phyloP scores from a whole-genome alignment of 495 filamentous ascomycete genomes.

The Aspergillus carlsbadensis region DNA sequence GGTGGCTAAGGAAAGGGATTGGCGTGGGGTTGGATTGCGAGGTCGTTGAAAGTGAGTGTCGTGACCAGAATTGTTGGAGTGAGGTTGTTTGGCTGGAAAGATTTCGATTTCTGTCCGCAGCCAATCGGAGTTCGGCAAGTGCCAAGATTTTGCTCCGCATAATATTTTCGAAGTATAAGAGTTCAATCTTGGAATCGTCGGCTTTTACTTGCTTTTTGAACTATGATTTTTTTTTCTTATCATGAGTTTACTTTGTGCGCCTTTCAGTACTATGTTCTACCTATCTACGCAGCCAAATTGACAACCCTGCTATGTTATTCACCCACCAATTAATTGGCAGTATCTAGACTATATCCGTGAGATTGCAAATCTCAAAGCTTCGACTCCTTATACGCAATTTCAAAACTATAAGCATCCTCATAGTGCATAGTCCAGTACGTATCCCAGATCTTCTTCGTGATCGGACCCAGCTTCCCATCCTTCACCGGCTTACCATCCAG shows the following conservation, averaged over 20 bases:
- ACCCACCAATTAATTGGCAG: too few relatives aligned
- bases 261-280: not conserved
- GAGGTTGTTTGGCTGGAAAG: slow-evolving; percentile 32
- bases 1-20: not conserved
- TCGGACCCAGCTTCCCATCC: slow-evolving; percentile 32
- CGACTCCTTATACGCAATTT: slow-evolving; percentile 1
- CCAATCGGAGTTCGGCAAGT: slow-evolving; percentile 46
- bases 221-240: not conserved
- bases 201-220: not conserved
- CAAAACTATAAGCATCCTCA: slow-evolving; percentile 30
- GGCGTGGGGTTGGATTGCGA: not conserved
- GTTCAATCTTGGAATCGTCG: too few relatives aligned
- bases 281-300: too few relatives aligned
- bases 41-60: not conserved
- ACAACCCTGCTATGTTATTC: too few relatives aligned
- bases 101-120: slow-evolving; percentile 33
- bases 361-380: too few relatives aligned
- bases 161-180: slow-evolving; percentile 3
- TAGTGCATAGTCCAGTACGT: slow-evolving; percentile 41
- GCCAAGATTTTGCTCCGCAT: slow-evolving; percentile 25
- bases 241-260: not conserved
- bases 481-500: slow-evolving; percentile 36
- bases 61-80: not conserved
- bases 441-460: slow-evolving; percentile 44
- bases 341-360: too few relatives aligned